Evolutionary conservation across 2,329 filamentous ascomycete species (phyloP).

Genomic region (Diplodia corticola): DNA sequence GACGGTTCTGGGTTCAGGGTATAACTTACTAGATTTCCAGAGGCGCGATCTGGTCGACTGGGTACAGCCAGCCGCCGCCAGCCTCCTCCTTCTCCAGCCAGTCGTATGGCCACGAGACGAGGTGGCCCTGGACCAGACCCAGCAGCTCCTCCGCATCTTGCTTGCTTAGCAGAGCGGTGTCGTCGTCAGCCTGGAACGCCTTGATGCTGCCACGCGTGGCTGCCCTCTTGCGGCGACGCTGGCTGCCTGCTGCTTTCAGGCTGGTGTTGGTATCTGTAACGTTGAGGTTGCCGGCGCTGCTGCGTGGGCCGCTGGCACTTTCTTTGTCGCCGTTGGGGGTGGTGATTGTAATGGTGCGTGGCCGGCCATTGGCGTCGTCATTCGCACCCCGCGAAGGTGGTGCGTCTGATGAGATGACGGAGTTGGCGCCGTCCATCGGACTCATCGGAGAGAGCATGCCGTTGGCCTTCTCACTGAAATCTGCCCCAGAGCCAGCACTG

Average conservation of each 20-base stretch:
- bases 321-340: conserved; percentile 28
- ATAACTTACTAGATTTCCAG: conserved; percentile 88
- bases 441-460: conserved; percentile 32
- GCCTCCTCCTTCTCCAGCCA: conserved; percentile 84
- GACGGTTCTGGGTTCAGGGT: neutral
- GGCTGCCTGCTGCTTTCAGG: conserved; percentile 43
- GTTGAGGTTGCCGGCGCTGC: neutral
- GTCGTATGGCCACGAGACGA: conserved; percentile 93
- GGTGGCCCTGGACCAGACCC: conserved; percentile 77
- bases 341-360: conserved; percentile 40
- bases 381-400: neutral
- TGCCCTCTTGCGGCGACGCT: conserved; percentile 65
- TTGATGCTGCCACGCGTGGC: conserved; percentile 69
- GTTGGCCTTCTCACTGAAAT: conserved; percentile 38
- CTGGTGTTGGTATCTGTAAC: neutral
- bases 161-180: conserved; percentile 64
- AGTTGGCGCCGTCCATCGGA: conserved; percentile 14
- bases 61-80: conserved; percentile 94
- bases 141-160: conserved; percentile 80
- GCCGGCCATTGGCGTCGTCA: conserved; percentile 27
- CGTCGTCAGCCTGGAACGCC: conserved; percentile 66
- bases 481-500: conserved; percentile 11
- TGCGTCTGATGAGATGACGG: conserved; percentile 1
- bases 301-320: conserved; percentile 3
- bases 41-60: conserved; percentile 92